These are phyloP conservation scores for Euphorbia pulcherrima DNA, from an alignment of 345 rosid genomes.

Conservation along the genomic window DNA sequence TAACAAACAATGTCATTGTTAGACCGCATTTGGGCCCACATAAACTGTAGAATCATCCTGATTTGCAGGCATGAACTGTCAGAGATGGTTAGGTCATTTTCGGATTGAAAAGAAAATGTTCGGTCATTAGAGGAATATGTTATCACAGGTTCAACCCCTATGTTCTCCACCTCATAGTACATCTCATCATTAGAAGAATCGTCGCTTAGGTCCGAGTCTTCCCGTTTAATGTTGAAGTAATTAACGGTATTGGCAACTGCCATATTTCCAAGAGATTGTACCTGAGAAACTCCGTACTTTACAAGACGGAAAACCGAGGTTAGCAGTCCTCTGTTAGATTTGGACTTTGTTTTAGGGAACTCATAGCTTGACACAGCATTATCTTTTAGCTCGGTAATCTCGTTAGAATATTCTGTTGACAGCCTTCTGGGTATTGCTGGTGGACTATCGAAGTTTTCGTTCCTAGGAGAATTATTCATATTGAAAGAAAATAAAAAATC, in stretches of 20 bases:
- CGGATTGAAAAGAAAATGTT: slow-evolving; percentile 24
- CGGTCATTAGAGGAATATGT: slow-evolving; percentile 8
- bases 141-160: slow-evolving; percentile 17
- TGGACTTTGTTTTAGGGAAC: slow-evolving; percentile 11
- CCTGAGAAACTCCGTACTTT: slow-evolving; percentile 40
- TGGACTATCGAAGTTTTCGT: slow-evolving; percentile 10
- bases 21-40: slow-evolving; percentile 41
- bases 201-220: slow-evolving; percentile 18
- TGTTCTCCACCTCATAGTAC: slow-evolving; percentile 37
- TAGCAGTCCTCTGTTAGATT: slow-evolving; percentile 24
- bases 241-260: slow-evolving; percentile 37
- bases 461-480: slow-evolving; percentile 20
- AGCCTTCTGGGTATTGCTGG: slow-evolving; percentile 16
- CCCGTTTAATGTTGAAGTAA: slow-evolving; percentile 32
- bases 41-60: slow-evolving; percentile 29
- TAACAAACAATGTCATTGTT: slow-evolving; percentile 44
- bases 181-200: slow-evolving; percentile 26
- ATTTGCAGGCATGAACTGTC: slow-evolving; percentile 25
- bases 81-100: slow-evolving; percentile 17
- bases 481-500: slow-evolving; percentile 21
- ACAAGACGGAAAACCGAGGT: slow-evolving; percentile 30
- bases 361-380: slow-evolving; percentile 10
- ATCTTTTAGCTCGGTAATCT: slow-evolving; percentile 18
- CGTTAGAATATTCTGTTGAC: slow-evolving; percentile 18
- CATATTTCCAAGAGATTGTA: slow-evolving; percentile 31